Evolutionary conservation across 2,329 filamentous ascomycete genomes (phyloP).

Genomic region (Aureobasidium sp.): DNA sequence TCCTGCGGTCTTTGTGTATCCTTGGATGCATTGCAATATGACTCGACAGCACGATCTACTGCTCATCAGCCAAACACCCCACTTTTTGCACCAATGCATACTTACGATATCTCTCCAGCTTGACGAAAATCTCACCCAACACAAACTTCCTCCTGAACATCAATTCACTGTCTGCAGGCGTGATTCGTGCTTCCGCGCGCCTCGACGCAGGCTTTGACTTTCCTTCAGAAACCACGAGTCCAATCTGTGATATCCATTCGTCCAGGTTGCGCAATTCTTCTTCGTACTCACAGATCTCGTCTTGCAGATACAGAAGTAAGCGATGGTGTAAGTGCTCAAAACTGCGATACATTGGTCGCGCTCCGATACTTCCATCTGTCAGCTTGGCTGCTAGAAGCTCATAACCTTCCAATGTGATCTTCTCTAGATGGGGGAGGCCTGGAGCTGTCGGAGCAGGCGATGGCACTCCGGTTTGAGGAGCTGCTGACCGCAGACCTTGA

Average conservation of each 20-base stretch:
- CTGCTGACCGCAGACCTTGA: not conserved
- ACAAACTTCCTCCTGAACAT: conserved; percentile 56
- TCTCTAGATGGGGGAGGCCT: conserved; percentile 22
- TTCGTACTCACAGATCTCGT: conserved; percentile 75
- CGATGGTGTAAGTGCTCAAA: conserved; percentile 80
- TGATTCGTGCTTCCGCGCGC: conserved; percentile 47
- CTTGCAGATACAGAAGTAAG: conserved; percentile 73
- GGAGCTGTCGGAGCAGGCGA: conserved; percentile 5
- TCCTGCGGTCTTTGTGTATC: conserved; percentile 43
- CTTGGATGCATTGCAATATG: conserved; percentile 50
- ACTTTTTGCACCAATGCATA: conserved; percentile 8
- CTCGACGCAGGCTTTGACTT: conserved; percentile 48
- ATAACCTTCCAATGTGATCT: conserved; percentile 46
- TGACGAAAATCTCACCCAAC: conserved; percentile 56
- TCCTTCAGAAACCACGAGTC: conserved; percentile 22
- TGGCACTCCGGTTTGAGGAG: not conserved
- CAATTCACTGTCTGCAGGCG: conserved; percentile 43
- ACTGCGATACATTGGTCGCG: conserved; percentile 66
- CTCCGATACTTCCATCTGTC: conserved; percentile 7
- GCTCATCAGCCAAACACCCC: conserved; percentile 20
- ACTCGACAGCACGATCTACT: conserved; percentile 52
- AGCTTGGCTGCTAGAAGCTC: conserved; percentile 47
- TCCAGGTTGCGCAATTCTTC: conserved; percentile 68
- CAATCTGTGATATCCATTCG: conserved; percentile 43
- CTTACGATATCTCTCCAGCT: conserved; percentile 62